A percentile compares a stretch with the other conserved stretches of the same genome.
phyloP scores from a whole-genome alignment of 306 rosid species.

The Castanea sativa region DNA sequence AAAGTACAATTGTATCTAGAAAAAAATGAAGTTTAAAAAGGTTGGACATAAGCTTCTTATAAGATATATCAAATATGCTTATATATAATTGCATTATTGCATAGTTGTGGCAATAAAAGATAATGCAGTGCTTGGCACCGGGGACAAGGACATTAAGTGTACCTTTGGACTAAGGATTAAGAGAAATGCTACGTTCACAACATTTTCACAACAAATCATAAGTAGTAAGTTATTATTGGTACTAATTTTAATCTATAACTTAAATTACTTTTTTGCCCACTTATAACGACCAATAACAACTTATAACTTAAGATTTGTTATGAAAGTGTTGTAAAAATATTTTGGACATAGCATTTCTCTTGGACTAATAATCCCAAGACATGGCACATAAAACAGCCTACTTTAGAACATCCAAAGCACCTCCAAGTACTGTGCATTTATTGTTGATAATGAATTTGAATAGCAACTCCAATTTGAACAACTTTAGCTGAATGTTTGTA shows the following conservation, averaged over 20 bases:
- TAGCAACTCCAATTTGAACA: background rate
- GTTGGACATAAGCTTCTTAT: too few relatives aligned
- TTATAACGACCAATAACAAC: too few relatives aligned
- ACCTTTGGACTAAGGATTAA: background rate
- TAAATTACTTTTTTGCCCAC: too few relatives aligned
- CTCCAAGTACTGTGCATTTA: background rate
- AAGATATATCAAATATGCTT: too few relatives aligned
- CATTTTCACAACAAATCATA: too few relatives aligned
- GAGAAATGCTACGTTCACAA: fast-evolving
- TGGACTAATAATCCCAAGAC: background rate
- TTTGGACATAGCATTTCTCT: too few relatives aligned
- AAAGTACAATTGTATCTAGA: background rate
- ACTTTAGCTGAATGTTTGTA: background rate
- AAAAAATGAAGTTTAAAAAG: background rate
- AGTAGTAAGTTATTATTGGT: too few relatives aligned
- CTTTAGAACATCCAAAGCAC: background rate
- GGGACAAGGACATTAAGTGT: background rate
- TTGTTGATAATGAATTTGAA: background rate
- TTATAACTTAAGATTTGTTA: fast-evolving
- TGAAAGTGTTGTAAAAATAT: too few relatives aligned
- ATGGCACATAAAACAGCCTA: background rate
- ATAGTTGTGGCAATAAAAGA: background rate
- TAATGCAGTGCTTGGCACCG: background rate
- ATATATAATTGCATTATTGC: too few relatives aligned
- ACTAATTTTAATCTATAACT: too few relatives aligned